Evolutionary conservation across 2,329 filamentous ascomycete genomes (phyloP).

Genomic region (Diaporthe nobilis): DNA sequence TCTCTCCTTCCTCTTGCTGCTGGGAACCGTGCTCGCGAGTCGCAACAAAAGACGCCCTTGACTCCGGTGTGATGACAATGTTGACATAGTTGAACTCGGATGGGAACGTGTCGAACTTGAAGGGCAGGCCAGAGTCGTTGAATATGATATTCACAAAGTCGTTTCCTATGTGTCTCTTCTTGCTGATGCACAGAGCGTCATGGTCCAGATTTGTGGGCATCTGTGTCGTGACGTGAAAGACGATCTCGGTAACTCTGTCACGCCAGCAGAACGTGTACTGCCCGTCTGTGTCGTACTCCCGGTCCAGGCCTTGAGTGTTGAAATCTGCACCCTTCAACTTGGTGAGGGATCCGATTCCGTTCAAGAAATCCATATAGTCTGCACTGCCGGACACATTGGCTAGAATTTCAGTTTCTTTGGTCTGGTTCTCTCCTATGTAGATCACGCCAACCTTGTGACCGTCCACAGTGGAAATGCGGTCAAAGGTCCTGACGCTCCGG

Average conservation of each 20-base stretch:
- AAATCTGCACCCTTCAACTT: conserved; percentile 86
- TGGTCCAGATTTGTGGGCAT: conserved; percentile 91
- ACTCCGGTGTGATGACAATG: conserved; percentile 93
- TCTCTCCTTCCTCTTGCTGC: conserved; percentile 36
- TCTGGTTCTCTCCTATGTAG: conserved; percentile 91
- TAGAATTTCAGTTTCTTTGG: conserved; percentile 85
- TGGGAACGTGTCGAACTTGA: conserved; percentile 91
- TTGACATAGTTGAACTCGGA: conserved; percentile 98
- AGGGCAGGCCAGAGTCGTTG: conserved; percentile 93
- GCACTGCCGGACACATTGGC: conserved; percentile 88
- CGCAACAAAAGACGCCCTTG: conserved; percentile 81
- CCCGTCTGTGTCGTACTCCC: conserved; percentile 82
- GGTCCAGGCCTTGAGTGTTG: conserved; percentile 93
- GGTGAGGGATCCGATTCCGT: conserved; percentile 85
- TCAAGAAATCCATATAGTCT: conserved; percentile 89
- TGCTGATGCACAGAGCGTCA: conserved; percentile 82
- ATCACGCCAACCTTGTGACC: conserved; percentile 96
- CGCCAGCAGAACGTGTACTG: conserved; percentile 94
- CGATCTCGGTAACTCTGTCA: conserved; percentile 92
- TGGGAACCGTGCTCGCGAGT: conserved; percentile 62
- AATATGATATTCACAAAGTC: conserved; percentile 99
- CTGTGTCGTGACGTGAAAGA: conserved; percentile 96
- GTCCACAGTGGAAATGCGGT: conserved; percentile 90
- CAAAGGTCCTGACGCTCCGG: conserved; percentile 85
- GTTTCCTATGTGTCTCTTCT: conserved; percentile 97